phyloP scores from a whole-genome alignment of 176 grass and related monocot genomes.

The Oryza australiensis region DNA sequence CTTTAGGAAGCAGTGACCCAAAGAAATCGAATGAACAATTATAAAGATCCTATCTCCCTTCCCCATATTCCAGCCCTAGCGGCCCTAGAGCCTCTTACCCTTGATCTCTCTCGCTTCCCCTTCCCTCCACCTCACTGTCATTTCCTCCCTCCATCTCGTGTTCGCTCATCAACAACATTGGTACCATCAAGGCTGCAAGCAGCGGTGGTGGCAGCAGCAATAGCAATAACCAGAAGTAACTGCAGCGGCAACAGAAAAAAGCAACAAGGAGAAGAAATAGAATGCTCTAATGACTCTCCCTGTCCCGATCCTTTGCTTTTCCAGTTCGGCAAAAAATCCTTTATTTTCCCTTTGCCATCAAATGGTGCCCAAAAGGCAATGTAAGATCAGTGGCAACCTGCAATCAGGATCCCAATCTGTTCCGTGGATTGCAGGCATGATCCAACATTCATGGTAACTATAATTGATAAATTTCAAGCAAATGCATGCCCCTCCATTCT shows the following conservation, averaged over 20 bases:
- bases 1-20: neutral
- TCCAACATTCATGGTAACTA: neutral
- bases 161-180: neutral
- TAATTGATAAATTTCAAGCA: neutral
- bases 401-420: neutral
- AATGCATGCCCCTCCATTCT: neutral
- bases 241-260: neutral
- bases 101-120: neutral
- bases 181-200: neutral
- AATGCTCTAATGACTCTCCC: neutral
- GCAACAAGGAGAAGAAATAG: neutral
- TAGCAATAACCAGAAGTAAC: neutral
- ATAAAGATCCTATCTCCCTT: neutral
- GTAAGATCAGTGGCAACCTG: neutral
- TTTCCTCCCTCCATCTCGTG: neutral
- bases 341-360: neutral
- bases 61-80: neutral
- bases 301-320: neutral
- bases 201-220: neutral
- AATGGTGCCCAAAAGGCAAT: neutral
- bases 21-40: neutral
- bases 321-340: neutral
- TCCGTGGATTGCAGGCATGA: neutral
- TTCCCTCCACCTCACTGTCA: neutral
- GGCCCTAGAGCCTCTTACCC: neutral